These are phyloP conservation scores for Fusarium mexicanum DNA, from an alignment of 2,329 filamentous ascomycete genomes.

Conservation along the genomic window DNA sequence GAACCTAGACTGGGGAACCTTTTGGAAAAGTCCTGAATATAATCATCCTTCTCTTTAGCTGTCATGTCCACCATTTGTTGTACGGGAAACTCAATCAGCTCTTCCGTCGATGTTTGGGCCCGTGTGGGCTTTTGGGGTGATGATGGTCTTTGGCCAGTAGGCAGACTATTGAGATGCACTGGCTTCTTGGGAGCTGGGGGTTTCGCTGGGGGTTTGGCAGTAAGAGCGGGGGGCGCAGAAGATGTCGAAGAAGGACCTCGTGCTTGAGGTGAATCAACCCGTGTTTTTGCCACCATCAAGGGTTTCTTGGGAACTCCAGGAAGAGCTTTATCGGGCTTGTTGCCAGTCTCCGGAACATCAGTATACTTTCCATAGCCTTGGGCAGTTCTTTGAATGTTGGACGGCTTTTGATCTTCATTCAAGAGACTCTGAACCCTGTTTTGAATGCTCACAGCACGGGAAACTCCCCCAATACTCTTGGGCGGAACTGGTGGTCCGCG, in stretches of 20 bases:
- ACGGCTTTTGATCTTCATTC: constrained; percentile 74
- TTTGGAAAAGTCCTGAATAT: constrained; percentile 78
- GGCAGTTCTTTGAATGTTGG: constrained; percentile 73
- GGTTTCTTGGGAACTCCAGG: constrained; percentile 65
- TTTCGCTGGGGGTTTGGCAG: constrained; percentile 48
- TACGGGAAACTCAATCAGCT: constrained; percentile 59
- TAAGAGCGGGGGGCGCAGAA: constrained; percentile 38
- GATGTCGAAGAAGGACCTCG: constrained; percentile 30
- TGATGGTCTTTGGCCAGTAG: constrained; percentile 53
- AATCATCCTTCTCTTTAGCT: constrained; percentile 70
- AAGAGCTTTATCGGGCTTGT: constrained; percentile 50
- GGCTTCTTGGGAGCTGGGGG: constrained; percentile 71
- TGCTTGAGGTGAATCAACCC: constrained; percentile 42
- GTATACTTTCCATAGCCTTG: constrained; percentile 92
- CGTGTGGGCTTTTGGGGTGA: constrained; percentile 58
- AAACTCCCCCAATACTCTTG: constrained; percentile 66
- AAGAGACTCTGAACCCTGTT: constrained; percentile 88
- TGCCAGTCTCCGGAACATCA: constrained; percentile 57
- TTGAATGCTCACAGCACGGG: constrained; percentile 85
- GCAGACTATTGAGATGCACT: constrained; percentile 66
- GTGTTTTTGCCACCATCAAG: constrained; percentile 48
- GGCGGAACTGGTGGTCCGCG: constrained; percentile 55
- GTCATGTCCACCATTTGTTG: constrained; percentile 65
- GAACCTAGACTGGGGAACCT: constrained; percentile 86
- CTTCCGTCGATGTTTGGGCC: constrained; percentile 44